phyloP scores from a whole-genome alignment of 169 alveolate genomes.

The Plasmodium cynomolgi region DNA sequence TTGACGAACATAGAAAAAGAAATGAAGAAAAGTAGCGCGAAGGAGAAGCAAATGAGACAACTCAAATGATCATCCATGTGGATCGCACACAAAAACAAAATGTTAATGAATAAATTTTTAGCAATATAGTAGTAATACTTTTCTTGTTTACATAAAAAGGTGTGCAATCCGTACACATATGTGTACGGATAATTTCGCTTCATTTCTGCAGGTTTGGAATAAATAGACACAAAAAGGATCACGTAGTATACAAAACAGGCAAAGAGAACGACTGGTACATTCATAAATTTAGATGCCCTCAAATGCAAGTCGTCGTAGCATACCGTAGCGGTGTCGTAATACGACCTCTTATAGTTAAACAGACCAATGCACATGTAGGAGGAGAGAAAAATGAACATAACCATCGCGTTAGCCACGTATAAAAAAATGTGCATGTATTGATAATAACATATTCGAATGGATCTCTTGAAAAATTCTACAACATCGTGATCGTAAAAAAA shows the following conservation, averaged over 20 bases:
- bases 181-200: slow-evolving; percentile 16
- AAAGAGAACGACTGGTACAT: neutral
- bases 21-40: slow-evolving; percentile 49
- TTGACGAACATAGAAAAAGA: slow-evolving; percentile 29
- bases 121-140: slow-evolving; percentile 37
- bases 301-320: slow-evolving; percentile 27
- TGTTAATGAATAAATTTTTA: slow-evolving; percentile 31
- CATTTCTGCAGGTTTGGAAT: neutral
- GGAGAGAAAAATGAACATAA: slow-evolving; percentile 66
- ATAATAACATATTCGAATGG: slow-evolving; percentile 55
- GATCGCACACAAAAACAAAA: slow-evolving; percentile 48
- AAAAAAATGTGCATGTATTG: slow-evolving; percentile 38
- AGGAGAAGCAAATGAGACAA: slow-evolving; percentile 33
- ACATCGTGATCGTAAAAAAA: slow-evolving; percentile 34
- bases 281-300: slow-evolving; percentile 20
- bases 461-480: slow-evolving; percentile 36
- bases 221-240: slow-evolving; percentile 21
- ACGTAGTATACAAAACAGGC: slow-evolving; percentile 30
- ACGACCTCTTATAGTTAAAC: slow-evolving; percentile 35
- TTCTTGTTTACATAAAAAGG: slow-evolving; percentile 57
- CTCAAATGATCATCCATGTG: slow-evolving; percentile 43
- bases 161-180: slow-evolving; percentile 59
- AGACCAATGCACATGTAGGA: slow-evolving; percentile 66
- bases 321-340: slow-evolving; percentile 49
- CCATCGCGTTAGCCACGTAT: slow-evolving; percentile 21